phyloP scores from a whole-genome alignment of 1,284 basidiomycete species.

The Sporisorium iseilematis-ciliati region DNA sequence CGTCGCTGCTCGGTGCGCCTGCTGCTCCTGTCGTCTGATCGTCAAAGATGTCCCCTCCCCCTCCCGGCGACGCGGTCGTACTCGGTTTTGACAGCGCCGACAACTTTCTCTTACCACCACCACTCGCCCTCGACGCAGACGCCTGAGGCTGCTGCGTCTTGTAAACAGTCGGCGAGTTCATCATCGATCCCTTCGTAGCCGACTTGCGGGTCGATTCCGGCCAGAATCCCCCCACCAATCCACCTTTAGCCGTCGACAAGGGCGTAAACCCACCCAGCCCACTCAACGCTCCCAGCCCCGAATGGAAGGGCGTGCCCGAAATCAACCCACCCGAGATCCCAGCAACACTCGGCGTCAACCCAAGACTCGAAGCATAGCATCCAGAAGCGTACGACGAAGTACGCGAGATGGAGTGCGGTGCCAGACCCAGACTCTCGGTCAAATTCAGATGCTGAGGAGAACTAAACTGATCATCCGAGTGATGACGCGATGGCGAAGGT shows the following conservation, averaged over 20 bases:
- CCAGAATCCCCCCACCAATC: constrained; percentile 22
- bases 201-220: constrained; percentile 32
- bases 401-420: constrained; percentile 62
- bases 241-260: constrained; percentile 19
- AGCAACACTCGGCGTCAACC: constrained; percentile 57
- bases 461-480: constrained; percentile 58
- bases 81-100: background rate
- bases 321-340: constrained; percentile 37
- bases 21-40: constrained; percentile 11
- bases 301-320: constrained; percentile 35
- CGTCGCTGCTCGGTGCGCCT: constrained; percentile 23
- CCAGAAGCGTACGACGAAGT: constrained; percentile 34
- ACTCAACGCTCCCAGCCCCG: constrained; percentile 30
- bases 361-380: constrained; percentile 50
- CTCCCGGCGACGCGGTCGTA: constrained; percentile 8
- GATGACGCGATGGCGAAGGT: constrained; percentile 36
- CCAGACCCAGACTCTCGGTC: constrained; percentile 62
- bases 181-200: constrained; percentile 5
- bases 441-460: constrained; percentile 65
- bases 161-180: constrained; percentile 33
- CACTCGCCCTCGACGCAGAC: background rate
- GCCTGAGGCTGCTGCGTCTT: constrained; percentile 12
- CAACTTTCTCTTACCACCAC: constrained; percentile 14
- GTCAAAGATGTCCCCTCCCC: constrained; percentile 37
- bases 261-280: constrained; percentile 47